A percentile compares a stretch with the other conserved stretches of the same genome.
Conservation (phyloP, 2,329 filamentous ascomycete genomes). For the Onygena corvina region DNA sequence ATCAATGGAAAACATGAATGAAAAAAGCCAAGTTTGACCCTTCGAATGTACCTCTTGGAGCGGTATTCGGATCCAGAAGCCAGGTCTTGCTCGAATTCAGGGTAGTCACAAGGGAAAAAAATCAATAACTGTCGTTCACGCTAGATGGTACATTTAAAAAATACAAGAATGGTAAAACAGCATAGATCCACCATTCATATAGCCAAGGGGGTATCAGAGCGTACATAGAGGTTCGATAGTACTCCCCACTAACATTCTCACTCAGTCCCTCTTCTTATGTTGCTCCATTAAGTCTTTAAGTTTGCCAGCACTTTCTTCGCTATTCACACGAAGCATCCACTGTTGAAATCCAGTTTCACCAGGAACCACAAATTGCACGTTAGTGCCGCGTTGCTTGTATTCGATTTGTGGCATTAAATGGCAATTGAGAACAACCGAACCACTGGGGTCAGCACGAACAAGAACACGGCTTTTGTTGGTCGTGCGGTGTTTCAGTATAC, state of each 20-base stretch:
- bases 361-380: constrained; percentile 34
- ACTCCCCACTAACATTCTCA: not conserved
- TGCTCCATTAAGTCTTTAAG: constrained; percentile 34
- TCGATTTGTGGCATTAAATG: constrained; percentile 47
- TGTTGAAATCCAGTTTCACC: constrained; percentile 52
- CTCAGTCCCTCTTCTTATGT: constrained; percentile 34
- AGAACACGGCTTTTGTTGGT: constrained; percentile 57
- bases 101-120: not conserved
- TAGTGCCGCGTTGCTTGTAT: constrained; percentile 48
- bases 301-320: constrained; percentile 39
- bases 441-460: constrained; percentile 61
- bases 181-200: not conserved
- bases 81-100: not conserved
- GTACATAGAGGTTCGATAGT: not conserved
- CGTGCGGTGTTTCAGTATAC: constrained; percentile 60
- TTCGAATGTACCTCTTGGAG: not conserved
- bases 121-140: not conserved
- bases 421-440: constrained; percentile 62
- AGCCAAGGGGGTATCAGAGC: no score
- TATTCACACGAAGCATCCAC: constrained; percentile 62
- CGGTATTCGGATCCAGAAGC: not conserved
- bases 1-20: not conserved
- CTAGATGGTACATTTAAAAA: constrained; percentile 8
- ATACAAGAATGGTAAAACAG: not conserved
- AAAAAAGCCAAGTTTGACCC: not conserved